Evolutionary conservation across 2,329 filamentous ascomycete species (phyloP).

Genomic region (Phyllosticta citribraziliensis): DNA sequence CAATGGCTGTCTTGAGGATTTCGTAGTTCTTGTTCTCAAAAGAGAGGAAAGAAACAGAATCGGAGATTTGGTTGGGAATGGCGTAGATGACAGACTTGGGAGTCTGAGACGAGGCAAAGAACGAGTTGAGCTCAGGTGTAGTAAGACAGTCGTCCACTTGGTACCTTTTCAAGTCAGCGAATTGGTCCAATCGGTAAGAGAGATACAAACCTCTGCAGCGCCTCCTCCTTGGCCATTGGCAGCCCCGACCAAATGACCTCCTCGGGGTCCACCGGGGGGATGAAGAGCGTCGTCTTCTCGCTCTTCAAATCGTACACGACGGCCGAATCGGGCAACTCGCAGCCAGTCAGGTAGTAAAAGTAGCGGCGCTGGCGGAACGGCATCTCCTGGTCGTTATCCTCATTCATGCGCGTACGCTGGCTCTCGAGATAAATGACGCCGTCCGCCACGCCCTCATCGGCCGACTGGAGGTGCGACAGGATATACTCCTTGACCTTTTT

Average conservation of each 20-base stretch:
- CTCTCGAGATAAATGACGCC: conserved; percentile 85
- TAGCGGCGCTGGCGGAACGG: conserved; percentile 71
- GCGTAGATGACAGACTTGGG: conserved; percentile 53
- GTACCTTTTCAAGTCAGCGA: conserved; percentile 17
- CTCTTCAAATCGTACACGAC: conserved; percentile 70
- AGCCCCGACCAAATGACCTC: conserved; percentile 90
- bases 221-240: conserved; percentile 67
- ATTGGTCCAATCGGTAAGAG: not conserved
- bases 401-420: conserved; percentile 67
- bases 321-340: conserved; percentile 67
- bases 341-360: conserved; percentile 94
- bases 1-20: conserved; percentile 55
- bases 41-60: conserved; percentile 59
- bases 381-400: conserved; percentile 78
- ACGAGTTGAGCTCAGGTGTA: conserved; percentile 64
- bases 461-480: conserved; percentile 24
- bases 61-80: conserved; percentile 68
- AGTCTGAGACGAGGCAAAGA: conserved; percentile 47
- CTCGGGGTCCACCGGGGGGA: conserved; percentile 80
- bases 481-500: conserved; percentile 74
- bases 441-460: conserved; percentile 50
- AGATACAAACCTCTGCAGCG: conserved; percentile 60
- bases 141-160: conserved; percentile 60
- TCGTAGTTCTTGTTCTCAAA: conserved; percentile 56
- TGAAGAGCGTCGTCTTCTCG: conserved; percentile 72